Evolutionary conservation across 2,329 filamentous ascomycete genomes (phyloP).

Genomic region (Cladosporium sp.): DNA sequence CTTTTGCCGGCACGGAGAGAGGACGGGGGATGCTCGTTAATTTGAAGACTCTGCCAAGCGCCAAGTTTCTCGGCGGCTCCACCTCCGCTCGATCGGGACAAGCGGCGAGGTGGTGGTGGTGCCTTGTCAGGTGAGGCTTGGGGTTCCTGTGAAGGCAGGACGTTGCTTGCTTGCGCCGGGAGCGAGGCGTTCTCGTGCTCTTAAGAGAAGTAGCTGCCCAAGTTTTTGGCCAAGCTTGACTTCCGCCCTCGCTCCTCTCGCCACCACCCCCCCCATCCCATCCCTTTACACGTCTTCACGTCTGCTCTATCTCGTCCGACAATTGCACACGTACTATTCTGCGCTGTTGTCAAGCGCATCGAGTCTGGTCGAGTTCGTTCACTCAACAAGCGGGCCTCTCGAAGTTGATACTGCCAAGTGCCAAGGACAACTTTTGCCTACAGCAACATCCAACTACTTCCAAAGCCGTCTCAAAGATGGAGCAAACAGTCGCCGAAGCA

Average conservation of each 20-base stretch:
- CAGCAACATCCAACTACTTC: background rate
- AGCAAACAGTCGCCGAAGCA: constrained; percentile 10
- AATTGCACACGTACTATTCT: background rate
- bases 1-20: background rate
- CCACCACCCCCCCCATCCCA: background rate
- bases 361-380: background rate
- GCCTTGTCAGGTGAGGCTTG: background rate
- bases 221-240: constrained; percentile 1
- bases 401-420: constrained; percentile 11
- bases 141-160: background rate
- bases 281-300: background rate
- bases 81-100: background rate
- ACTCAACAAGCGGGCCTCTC: background rate
- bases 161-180: background rate
- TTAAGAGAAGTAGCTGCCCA: background rate
- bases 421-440: background rate
- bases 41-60: background rate
- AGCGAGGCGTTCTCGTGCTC: background rate
- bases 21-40: background rate
- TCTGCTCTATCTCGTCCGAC: background rate
- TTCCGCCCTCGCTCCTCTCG: background rate
- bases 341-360: constrained; percentile 7
- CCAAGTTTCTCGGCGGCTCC: background rate
- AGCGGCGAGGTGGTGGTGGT: background rate
- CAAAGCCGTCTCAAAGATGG: background rate